Percentiles rank a stretch among this genome's conserved stretches.
Evolutionary conservation across 306 rosid species (phyloP).

Genomic region (Medicago lupulina): DNA sequence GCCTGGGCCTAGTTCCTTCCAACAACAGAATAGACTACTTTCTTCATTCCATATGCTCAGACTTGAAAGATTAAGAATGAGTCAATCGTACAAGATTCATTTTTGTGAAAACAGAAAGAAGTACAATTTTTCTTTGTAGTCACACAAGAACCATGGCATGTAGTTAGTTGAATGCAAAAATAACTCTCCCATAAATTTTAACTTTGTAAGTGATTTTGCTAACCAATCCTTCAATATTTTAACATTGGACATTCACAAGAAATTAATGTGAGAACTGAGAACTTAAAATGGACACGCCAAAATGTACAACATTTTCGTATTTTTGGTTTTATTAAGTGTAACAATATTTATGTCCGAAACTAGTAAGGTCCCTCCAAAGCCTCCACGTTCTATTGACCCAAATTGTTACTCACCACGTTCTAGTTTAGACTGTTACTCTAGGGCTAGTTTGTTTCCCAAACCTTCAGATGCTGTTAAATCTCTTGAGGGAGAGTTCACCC

Average conservation of each 20-base stretch:
- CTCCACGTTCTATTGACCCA: neutral
- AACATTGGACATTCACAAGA: conserved; percentile 20
- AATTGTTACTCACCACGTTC: neutral
- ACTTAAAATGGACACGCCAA: conserved; percentile 33
- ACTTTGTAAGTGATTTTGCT: neutral
- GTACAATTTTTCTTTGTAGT: neutral
- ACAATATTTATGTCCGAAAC: conserved; percentile 8
- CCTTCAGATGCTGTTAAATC: neutral
- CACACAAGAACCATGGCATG: conserved; percentile 23
- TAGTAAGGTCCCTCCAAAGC: neutral
- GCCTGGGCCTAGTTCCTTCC: conserved; percentile 26
- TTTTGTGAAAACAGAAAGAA: neutral
- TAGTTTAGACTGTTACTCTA: neutral
- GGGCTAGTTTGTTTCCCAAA: conserved; percentile 1
- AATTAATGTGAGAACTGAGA: neutral
- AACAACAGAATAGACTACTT: conserved; percentile 22
- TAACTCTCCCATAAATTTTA: no score
- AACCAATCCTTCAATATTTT: conserved; percentile 24
- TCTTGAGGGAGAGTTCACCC: no score
- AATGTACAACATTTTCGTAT: conserved; percentile 3
- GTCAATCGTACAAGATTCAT: neutral
- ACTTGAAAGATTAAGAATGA: neutral
- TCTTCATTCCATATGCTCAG: conserved; percentile 5
- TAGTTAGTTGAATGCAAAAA: conserved; percentile 23
- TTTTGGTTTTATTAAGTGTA: conserved; percentile 16